Conservation (phyloP, 768 basidiomycete genomes). For the Tephrocybe sp. region DNA sequence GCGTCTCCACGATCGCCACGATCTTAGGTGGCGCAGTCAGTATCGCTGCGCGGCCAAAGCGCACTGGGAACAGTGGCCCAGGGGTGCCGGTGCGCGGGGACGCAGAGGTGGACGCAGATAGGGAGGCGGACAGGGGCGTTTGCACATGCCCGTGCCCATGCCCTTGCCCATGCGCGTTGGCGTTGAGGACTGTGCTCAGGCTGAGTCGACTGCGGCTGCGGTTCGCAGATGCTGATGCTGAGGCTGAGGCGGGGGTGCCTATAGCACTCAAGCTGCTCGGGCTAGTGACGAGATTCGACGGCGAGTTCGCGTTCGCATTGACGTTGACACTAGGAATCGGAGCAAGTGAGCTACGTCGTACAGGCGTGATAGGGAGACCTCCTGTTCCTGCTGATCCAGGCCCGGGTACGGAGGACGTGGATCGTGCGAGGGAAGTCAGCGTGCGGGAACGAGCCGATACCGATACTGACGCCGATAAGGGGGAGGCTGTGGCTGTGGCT, state of each 20-base stretch:
- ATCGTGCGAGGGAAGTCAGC: conserved; percentile 51
- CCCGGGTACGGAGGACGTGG: conserved; percentile 41
- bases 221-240: conserved; percentile 11
- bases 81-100: conserved; percentile 41
- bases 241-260: conserved; percentile 7
- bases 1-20: conserved; percentile 80
- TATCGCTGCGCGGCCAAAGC: conserved; percentile 53
- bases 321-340: conserved; percentile 14
- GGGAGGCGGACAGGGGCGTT: too few species aligned
- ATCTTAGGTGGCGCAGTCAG: conserved; percentile 83
- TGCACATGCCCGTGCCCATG: too few species aligned
- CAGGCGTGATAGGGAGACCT: conserved; percentile 28
- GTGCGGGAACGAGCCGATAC: conserved; percentile 37
- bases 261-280: too few species aligned
- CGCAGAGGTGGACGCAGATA: conserved; percentile 30
- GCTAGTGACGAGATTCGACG: too few species aligned
- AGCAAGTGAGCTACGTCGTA: conserved; percentile 34
- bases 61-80: conserved; percentile 27
- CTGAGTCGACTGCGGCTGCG: conserved; percentile 38
- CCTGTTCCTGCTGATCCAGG: conserved; percentile 3
- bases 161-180: conserved; percentile 20
- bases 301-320: too few species aligned
- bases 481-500: conserved; percentile 22
- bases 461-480: neutral
- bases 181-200: conserved; percentile 27